Base-by-base conservation (phyloP, 2,329 filamentous ascomycete genomes). In the Colletotrichum orbiculare region DNA sequence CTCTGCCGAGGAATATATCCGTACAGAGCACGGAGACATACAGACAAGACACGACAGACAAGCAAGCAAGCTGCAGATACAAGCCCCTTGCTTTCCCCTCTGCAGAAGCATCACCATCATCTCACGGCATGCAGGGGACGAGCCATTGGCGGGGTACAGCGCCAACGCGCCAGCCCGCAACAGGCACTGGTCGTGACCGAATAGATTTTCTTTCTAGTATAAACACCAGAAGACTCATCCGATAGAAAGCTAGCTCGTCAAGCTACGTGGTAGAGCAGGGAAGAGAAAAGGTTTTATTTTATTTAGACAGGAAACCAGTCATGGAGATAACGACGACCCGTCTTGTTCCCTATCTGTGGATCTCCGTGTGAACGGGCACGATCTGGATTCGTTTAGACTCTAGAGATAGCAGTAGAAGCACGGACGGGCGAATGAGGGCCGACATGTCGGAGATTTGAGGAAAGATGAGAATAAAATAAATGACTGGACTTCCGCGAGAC, bases 291-390 rank as follows among this genome's bases (percentile, higher is more conserved):
- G 25, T 5, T 25, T 25, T 25, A 25, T 5, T 25, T 25, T 25
- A 25, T 25, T 25, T 25, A 25, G 17, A 54, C 38, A 25, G n/a
- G 43, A 43, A 46, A 17, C 17, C 43, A 63, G 43, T 55, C 60
- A 55, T 50, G 54, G 48, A 66, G 64, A 66, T 66, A 66, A 66
- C 38, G 54, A 10, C 48, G 39, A 45, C 43, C 15, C 42, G 15
- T 43, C 47, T n/a, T 12, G 53, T 55, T 34, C 45, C 47, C 64
- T 66, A 66, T 66, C 64, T 64, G 60, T 66, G 60, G 64, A 60
- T 64, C 64, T 50, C 38, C 37, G 25, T 25, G 25, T 25, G 25
- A 35, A 64, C 42, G 42, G 48, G 42, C 56, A 66, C 63, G 63
- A 66, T 66, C 63, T 63, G 58, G 25, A 63, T 57, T 53, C 63